Percentiles rank a stretch among this genome's conserved stretches.
phyloP scores from a whole-genome alignment of 306 rosid genomes.

The Prunus kanzakura region DNA sequence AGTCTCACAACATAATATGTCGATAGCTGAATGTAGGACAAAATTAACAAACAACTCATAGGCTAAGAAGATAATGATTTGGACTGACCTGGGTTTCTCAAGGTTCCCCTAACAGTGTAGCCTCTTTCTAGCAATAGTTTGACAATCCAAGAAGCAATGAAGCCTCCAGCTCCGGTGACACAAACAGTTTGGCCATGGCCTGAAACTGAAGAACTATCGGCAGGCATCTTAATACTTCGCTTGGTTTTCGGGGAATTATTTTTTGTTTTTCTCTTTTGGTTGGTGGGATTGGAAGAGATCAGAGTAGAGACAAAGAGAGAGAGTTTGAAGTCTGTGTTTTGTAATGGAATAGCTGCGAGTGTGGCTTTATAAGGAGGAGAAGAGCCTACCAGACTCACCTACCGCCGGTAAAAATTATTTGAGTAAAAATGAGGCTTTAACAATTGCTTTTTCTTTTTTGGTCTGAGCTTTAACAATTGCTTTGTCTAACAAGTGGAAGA shows the following conservation, averaged over 20 bases:
- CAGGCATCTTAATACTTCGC: constrained; percentile 38
- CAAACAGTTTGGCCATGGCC: constrained; percentile 56
- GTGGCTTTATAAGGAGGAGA: constrained; percentile 19
- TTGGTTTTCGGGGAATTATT: background rate
- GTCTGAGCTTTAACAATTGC: background rate
- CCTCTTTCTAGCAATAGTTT: constrained; percentile 69
- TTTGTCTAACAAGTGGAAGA: background rate
- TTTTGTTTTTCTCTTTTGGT: background rate
- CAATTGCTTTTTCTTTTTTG: background rate
- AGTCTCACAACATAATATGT: background rate
- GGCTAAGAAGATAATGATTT: background rate
- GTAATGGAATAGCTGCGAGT: background rate
- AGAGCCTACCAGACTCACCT: constrained; percentile 23
- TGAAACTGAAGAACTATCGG: constrained; percentile 20
- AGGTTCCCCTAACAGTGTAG: constrained; percentile 77
- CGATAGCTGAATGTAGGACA: background rate
- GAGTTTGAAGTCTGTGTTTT: background rate
- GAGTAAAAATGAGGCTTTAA: background rate
- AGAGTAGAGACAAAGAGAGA: background rate
- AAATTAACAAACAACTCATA: no score
- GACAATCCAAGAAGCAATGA: constrained; percentile 91
- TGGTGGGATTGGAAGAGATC: constrained; percentile 2
- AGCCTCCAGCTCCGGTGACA: constrained; percentile 96
- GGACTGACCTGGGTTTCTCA: constrained; percentile 68
- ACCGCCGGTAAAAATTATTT: constrained; percentile 10